These are phyloP conservation scores for Paraurostyla sp. DNA, from an alignment of 73 alveolate genomes.

Conservation along the genomic window DNA sequence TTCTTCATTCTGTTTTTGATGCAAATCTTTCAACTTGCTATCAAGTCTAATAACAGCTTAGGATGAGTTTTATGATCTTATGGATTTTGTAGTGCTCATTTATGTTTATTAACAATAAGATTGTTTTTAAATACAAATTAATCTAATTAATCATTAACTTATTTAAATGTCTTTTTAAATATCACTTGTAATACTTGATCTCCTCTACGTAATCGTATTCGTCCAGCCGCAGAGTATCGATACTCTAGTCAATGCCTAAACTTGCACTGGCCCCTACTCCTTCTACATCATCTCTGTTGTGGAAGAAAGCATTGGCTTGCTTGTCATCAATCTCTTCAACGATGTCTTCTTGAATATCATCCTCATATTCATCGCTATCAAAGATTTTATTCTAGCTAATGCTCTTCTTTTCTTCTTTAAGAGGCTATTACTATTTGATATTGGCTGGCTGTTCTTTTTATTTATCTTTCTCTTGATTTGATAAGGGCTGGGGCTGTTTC, in stretches of 20 bases:
- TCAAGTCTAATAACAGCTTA: too few species aligned
- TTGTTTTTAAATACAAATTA: too few species aligned
- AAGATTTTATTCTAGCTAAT: neutral
- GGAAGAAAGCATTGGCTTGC: neutral
- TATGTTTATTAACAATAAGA: too few species aligned
- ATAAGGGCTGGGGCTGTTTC: neutral
- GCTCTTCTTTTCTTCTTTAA: neutral
- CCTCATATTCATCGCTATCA: neutral
- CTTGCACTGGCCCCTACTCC: constrained; percentile 72
- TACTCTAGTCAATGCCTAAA: constrained; percentile 84
- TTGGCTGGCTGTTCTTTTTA: neutral
- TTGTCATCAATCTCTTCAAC: constrained; percentile 41
- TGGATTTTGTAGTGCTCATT: too few species aligned
- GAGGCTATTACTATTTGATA: neutral
- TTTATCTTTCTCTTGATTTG: neutral
- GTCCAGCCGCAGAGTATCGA: constrained; percentile 80
- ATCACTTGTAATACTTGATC: constrained; percentile 27
- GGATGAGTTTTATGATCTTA: too few species aligned
- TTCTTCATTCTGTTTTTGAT: neutral
- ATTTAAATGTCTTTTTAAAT: too few species aligned
- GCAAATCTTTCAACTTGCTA: too few species aligned
- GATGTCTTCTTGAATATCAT: constrained; percentile 47
- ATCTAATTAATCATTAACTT: too few species aligned
- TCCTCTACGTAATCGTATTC: constrained; percentile 81
- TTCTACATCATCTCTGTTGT: constrained; percentile 32